These are phyloP conservation scores for Colletotrichum neosansevieriae DNA, from an alignment of 2,329 filamentous ascomycete genomes.

Conservation along the genomic window DNA sequence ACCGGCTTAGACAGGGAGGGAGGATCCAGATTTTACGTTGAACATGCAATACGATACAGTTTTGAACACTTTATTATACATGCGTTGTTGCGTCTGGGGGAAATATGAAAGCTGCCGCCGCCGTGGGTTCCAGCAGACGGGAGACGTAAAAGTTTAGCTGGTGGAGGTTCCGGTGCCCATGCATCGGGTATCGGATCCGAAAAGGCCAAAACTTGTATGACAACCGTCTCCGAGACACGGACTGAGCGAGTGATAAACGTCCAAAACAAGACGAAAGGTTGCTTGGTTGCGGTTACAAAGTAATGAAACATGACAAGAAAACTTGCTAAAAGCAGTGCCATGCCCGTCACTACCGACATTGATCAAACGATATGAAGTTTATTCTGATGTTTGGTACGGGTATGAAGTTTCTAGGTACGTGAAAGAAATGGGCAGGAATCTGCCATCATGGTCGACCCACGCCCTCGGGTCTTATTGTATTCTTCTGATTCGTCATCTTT, in stretches of 20 bases:
- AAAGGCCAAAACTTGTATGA: not conserved
- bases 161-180: slow-evolving; percentile 1
- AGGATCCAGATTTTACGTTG: not conserved
- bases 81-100: too few relatives aligned
- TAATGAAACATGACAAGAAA: too few relatives aligned
- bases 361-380: not conserved
- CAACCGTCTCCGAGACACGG: not conserved
- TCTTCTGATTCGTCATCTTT: slow-evolving; percentile 43
- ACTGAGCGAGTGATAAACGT: not conserved
- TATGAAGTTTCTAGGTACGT: slow-evolving; percentile 34
- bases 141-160: not conserved
- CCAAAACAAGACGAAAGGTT: too few relatives aligned
- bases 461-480: slow-evolving; percentile 8
- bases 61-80: too few relatives aligned
- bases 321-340: too few relatives aligned
- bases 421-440: not conserved
- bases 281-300: too few relatives aligned
- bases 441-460: not conserved
- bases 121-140: not conserved
- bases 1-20: not conserved
- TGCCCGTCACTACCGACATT: too few relatives aligned
- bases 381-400: slow-evolving; percentile 16
- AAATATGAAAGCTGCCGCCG: too few relatives aligned
- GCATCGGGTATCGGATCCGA: slow-evolving; percentile 1
- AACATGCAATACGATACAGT: not conserved